Conservation (phyloP, 2,329 filamentous ascomycete genomes). For the Fusarium bactridioides region DNA sequence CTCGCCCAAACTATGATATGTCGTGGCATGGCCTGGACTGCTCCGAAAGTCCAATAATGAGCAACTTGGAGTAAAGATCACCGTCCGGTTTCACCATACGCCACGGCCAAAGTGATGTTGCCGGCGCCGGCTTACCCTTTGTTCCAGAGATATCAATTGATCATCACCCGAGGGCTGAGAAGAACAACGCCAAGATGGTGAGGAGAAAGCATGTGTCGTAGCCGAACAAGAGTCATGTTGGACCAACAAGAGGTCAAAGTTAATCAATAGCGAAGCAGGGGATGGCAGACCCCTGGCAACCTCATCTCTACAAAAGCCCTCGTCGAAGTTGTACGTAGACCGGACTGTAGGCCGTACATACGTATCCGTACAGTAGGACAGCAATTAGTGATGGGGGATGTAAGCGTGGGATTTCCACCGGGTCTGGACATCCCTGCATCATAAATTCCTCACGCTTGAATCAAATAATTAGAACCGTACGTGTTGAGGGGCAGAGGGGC, state of each 20-base stretch:
- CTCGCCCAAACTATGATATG: slow-evolving; percentile 1
- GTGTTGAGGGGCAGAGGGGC: slow-evolving; percentile 1
- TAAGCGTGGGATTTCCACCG: slow-evolving; percentile 23
- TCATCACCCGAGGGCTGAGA: not conserved
- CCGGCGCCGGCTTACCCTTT: not conserved
- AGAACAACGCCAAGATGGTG: not conserved
- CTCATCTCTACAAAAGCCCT: slow-evolving; percentile 21
- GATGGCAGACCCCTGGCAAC: slow-evolving; percentile 21
- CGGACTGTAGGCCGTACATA: not conserved
- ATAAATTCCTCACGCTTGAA: slow-evolving; percentile 27
- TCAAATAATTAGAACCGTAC: slow-evolving; percentile 4
- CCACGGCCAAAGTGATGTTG: not conserved
- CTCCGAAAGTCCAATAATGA: not conserved
- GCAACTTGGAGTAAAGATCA: slow-evolving; percentile 14
- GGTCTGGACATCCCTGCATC: slow-evolving; percentile 26
- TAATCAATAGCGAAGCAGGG: slow-evolving; percentile 14
- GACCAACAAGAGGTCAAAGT: slow-evolving; percentile 8
- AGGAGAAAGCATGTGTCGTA: slow-evolving; percentile 2
- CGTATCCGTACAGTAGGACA: not conserved
- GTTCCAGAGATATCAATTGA: not conserved
- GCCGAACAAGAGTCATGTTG: slow-evolving; percentile 1
- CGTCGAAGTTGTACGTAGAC: slow-evolving; percentile 2
- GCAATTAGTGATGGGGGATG: slow-evolving; percentile 13
- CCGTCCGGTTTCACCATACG: not conserved
- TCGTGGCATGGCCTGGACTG: slow-evolving; percentile 22